Conservation (phyloP, 192 early-diverging fungal genomes). For the Pilobolus umbonatus region DNA sequence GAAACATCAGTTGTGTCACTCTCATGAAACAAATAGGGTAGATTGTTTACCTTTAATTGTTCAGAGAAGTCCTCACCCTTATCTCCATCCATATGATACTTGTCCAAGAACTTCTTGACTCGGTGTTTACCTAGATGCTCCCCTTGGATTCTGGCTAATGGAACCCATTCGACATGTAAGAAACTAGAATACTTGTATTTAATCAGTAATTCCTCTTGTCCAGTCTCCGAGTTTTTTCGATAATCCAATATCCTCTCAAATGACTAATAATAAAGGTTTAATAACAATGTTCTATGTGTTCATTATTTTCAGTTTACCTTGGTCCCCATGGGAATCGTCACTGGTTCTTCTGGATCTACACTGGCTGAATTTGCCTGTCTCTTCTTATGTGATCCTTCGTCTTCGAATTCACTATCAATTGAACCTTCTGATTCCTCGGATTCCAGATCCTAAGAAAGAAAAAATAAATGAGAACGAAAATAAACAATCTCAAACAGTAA, state of each 20-base stretch:
- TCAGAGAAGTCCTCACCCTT: constrained; percentile 60
- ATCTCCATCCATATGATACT: constrained; percentile 49
- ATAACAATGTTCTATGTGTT: background rate
- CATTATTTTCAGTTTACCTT: constrained; percentile 2
- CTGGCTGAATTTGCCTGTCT: constrained; percentile 8
- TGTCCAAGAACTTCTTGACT: constrained; percentile 70
- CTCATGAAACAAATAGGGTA: background rate
- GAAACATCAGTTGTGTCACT: no score
- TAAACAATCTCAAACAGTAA: background rate
- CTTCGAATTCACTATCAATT: constrained; percentile 30
- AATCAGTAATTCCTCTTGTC: constrained; percentile 61
- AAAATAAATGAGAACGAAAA: background rate
- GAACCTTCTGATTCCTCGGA: constrained; percentile 24
- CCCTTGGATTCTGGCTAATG: constrained; percentile 37
- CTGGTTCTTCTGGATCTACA: constrained; percentile 38
- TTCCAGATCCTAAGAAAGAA: constrained; percentile 12
- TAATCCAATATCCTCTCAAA: constrained; percentile 52
- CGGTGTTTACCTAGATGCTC: constrained; percentile 64
- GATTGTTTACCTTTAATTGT: constrained; percentile 49
- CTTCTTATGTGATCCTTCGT: constrained; percentile 4
- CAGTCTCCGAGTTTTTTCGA: constrained; percentile 37
- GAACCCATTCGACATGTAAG: constrained; percentile 69
- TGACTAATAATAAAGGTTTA: constrained; percentile 14
- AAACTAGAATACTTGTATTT: constrained; percentile 83
- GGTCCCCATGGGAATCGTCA: constrained; percentile 50